Evolutionary conservation across 306 rosid genomes (phyloP).

Genomic region (Sindora glabra): DNA sequence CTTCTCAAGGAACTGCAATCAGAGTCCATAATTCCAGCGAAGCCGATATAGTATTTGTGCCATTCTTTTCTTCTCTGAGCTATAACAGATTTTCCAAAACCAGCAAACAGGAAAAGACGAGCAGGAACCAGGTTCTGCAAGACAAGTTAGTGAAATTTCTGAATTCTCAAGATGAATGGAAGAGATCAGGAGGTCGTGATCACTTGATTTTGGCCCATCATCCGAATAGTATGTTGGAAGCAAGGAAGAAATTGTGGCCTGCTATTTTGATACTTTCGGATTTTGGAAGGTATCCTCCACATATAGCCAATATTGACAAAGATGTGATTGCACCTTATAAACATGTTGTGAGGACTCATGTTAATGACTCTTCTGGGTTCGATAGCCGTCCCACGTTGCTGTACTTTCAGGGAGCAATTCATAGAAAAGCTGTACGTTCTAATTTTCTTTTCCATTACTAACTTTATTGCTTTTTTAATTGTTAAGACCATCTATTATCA

Average conservation of each 20-base stretch:
- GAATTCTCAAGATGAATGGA: constrained; percentile 60
- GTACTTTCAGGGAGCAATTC: constrained; percentile 81
- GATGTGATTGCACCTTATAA: constrained; percentile 82
- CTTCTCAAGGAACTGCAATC: constrained; percentile 41
- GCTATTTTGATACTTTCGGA: constrained; percentile 68
- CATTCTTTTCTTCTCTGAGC: constrained; percentile 71
- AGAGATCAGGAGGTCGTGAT: constrained; percentile 60
- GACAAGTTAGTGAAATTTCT: constrained; percentile 47
- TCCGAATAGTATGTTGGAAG: constrained; percentile 78
- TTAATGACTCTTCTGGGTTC: constrained; percentile 44
- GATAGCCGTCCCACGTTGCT: constrained; percentile 56
- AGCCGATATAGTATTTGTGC: constrained; percentile 66
- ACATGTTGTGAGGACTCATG: constrained; percentile 45
- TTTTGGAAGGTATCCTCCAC: constrained; percentile 81
- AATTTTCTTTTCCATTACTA: constrained; percentile 8
- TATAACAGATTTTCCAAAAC: constrained; percentile 46
- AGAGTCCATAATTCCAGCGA: constrained; percentile 62
- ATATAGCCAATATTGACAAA: constrained; percentile 68
- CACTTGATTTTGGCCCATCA: constrained; percentile 81
- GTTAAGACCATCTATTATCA: no score
- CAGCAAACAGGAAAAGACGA: constrained; percentile 29
- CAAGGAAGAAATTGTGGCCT: constrained; percentile 61
- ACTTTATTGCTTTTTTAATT: constrained; percentile 9
- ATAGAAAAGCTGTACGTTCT: constrained; percentile 68
- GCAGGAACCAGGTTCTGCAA: constrained; percentile 47